Evolutionary conservation across 2,329 filamentous ascomycete genomes (phyloP).

Genomic region (Triangularia setosa): DNA sequence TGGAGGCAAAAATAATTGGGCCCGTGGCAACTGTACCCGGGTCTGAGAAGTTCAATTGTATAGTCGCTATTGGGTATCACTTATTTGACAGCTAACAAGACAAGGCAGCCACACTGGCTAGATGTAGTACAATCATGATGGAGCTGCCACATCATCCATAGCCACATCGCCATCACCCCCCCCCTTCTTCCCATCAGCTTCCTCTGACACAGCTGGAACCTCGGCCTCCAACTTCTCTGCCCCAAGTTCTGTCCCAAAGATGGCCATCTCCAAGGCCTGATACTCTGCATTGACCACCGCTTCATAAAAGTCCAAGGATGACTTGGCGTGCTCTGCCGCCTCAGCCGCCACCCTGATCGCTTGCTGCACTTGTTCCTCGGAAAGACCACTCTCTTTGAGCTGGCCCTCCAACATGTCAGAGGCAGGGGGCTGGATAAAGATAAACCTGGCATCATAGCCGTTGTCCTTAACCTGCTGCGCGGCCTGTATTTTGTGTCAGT

Average conservation of each 20-base stretch:
- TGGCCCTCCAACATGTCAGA: constrained; percentile 37
- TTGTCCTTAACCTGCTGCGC: constrained; percentile 55
- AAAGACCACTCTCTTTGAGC: constrained; percentile 39
- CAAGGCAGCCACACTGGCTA: neutral
- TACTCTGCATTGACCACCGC: constrained; percentile 38
- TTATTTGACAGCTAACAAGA: neutral
- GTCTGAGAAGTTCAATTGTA: constrained; percentile 13
- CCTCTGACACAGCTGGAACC: neutral
- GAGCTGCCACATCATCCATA: constrained; percentile 16
- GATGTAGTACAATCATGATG: neutral
- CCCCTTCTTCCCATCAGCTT: constrained; percentile 15
- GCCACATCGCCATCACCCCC: constrained; percentile 21
- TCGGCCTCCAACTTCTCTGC: neutral
- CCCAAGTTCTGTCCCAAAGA: constrained; percentile 13
- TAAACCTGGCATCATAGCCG: constrained; percentile 51
- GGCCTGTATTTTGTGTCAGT: constrained; percentile 36
- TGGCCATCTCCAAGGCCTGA: constrained; percentile 9
- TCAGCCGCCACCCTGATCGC: constrained; percentile 38
- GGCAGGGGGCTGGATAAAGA: constrained; percentile 48
- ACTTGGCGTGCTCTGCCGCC: constrained; percentile 42
- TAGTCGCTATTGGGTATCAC: neutral
- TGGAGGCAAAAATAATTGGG: neutral
- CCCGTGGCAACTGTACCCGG: neutral
- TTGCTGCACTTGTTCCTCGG: constrained; percentile 45
- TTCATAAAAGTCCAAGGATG: constrained; percentile 44